Evolutionary conservation across 2,329 filamentous ascomycete genomes (phyloP).

Genomic region (Lomentospora prolificans): DNA sequence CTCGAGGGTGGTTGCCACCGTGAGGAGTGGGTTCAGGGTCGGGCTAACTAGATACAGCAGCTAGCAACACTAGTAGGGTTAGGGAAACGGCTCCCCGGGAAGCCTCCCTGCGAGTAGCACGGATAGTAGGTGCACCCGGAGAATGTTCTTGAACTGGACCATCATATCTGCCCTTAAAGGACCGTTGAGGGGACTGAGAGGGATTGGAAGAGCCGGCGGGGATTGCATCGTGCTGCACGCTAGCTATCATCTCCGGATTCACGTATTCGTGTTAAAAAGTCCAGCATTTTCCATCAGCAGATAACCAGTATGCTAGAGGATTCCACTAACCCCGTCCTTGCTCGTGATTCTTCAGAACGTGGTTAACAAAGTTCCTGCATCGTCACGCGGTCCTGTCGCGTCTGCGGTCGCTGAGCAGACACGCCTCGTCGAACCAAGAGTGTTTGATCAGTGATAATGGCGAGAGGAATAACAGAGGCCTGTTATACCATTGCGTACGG

Average conservation of each 20-base stretch:
- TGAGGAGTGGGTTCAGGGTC: too few species aligned
- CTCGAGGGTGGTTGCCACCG: neutral
- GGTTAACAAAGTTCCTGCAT: constrained; percentile 5
- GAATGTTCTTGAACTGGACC: too few species aligned
- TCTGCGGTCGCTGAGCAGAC: constrained; percentile 3
- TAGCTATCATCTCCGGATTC: neutral
- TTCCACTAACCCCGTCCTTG: neutral
- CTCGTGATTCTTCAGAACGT: neutral
- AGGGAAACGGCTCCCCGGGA: too few species aligned
- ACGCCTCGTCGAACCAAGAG: neutral
- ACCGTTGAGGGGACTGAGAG: neutral
- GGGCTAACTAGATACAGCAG: too few species aligned
- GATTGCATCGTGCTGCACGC: neutral
- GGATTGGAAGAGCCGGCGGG: neutral
- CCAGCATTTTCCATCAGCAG: neutral
- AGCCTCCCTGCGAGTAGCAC: too few species aligned
- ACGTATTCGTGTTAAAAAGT: neutral
- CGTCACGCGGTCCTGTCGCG: constrained; percentile 7
- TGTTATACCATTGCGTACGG: constrained; percentile 3
- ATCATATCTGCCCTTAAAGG: neutral
- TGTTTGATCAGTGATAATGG: constrained; percentile 5
- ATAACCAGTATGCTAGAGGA: neutral
- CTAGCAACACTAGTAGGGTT: too few species aligned
- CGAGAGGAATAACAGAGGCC: constrained; percentile 4
- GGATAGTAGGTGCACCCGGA: too few species aligned